phyloP scores from a whole-genome alignment of 441 rosid species.

The Manihot esculenta region DNA sequence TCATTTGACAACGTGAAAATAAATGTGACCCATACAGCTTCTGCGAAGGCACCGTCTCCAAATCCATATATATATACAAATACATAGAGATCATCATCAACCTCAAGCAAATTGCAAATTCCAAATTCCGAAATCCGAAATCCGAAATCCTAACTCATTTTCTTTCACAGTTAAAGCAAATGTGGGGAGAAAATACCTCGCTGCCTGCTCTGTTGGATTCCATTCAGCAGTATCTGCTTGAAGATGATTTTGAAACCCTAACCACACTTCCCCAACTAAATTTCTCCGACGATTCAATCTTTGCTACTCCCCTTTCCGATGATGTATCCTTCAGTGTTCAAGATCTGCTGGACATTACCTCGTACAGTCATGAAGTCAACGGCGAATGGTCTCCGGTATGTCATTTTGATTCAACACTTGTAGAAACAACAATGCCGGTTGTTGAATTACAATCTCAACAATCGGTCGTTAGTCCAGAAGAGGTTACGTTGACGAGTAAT shows the following conservation, averaged over 20 bases:
- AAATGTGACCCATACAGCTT: no score
- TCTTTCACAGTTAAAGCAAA: neutral
- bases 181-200: neutral
- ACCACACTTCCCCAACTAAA: neutral
- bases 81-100: no score
- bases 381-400: neutral
- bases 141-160: no score
- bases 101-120: no score
- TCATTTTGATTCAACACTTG: neutral
- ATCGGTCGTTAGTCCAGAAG: neutral
- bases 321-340: neutral
- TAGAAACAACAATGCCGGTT: neutral
- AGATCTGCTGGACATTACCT: neutral
- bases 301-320: neutral
- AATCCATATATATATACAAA: no score
- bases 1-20: no score
- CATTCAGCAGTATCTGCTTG: conserved; percentile 28
- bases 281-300: neutral
- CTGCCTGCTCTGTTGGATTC: conserved; percentile 17
- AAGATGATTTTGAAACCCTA: conserved; percentile 16
- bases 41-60: no score
- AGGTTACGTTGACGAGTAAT: neutral
- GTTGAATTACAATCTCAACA: neutral
- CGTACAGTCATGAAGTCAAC: neutral
- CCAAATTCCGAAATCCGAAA: no score